Base-by-base conservation (phyloP, 2,329 filamentous ascomycete species). In the Alternaria panax region DNA sequence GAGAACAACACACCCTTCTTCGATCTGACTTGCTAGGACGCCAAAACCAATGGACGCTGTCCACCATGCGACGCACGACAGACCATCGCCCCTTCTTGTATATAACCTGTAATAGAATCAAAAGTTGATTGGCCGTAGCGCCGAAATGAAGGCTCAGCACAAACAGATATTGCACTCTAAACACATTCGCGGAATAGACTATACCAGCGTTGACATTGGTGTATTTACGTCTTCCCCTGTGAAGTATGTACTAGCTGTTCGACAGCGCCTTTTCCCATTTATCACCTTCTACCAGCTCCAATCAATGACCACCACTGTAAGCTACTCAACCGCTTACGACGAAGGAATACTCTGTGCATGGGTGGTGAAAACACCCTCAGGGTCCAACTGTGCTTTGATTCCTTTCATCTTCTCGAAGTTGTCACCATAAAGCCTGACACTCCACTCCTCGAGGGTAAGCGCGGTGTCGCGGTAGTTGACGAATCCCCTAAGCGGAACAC, bases 1-100 rank as follows among this genome's bases (percentile, higher is more conserved):
- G 80, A 86, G 55, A 82, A 78, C 61, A 84, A 81, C 67, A 82
- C 74, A 7, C 82, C 85, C 36, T 75, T 77, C 57, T 87, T 85
- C 69, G 80, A 87, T 69, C 79, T 87, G 53, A 81, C 78, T 64
- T 87, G 85, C 78, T 69, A 69, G 30, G 41, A 18, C 5, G 5
- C 6, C 51, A 34, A 5, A 0, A 14, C 30, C 7, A 14, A 34
- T 22, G n/a, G 18, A 14, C 1, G 4, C 1, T 20, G 0, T 18
- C 6, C 4, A 20, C 25, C 0, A 28, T 14, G 0, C 5, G n/a
- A 20, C 16, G 14, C 5, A 12, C 7, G 1, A 20, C 25, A 2
- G 12, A 30, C 16, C 12, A 34, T 3, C 8, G 28, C 4, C 16
- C 20, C 20, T 47, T 47, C 7, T 34, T 47, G 28, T 24, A 34